Evolutionary conservation across 805 yeast species (phyloP).

Genomic region (Lachancea kluyveri): DNA sequence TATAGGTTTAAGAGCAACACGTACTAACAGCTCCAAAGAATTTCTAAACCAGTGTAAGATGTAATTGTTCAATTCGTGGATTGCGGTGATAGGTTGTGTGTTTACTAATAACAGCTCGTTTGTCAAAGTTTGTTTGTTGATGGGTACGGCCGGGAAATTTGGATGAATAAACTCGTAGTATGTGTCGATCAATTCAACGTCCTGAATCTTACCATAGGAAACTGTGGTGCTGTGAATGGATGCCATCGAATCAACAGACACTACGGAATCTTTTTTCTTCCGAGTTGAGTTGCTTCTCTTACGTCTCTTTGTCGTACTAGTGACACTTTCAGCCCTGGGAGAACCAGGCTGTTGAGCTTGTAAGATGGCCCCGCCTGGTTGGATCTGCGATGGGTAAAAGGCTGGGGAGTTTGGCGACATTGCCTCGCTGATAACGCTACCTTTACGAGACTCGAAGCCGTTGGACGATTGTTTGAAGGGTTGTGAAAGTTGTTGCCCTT

Average conservation of each 20-base stretch:
- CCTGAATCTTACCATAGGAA: conserved; percentile 26
- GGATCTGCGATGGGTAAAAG: too few relatives aligned
- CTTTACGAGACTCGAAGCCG: conserved; percentile 27
- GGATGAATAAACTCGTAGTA: conserved; percentile 43
- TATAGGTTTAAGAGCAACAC: conserved; percentile 19
- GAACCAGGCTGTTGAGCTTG: not conserved
- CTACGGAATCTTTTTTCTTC: conserved; percentile 1
- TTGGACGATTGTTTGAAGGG: conserved; percentile 15
- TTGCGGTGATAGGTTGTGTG: conserved; percentile 26
- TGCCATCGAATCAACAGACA: not conserved
- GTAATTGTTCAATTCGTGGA: conserved; percentile 29
- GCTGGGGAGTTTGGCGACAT: conserved; percentile 26
- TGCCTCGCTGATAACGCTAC: conserved; percentile 26
- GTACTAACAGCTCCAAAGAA: conserved; percentile 27
- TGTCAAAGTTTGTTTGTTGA: conserved; percentile 30
- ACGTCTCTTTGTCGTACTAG: conserved; percentile 5
- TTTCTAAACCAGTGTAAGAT: conserved; percentile 30
- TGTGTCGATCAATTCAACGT: conserved; percentile 36
- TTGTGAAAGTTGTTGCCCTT: conserved; percentile 1
- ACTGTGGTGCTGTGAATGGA: conserved; percentile 5
- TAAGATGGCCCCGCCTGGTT: too few relatives aligned
- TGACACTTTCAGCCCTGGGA: not conserved
- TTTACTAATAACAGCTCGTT: conserved; percentile 25
- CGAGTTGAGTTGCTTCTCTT: conserved; percentile 7
- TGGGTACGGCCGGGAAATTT: conserved; percentile 33